Conservation (phyloP, 352 stramenopile species). For the Bremia lactucae region DNA sequence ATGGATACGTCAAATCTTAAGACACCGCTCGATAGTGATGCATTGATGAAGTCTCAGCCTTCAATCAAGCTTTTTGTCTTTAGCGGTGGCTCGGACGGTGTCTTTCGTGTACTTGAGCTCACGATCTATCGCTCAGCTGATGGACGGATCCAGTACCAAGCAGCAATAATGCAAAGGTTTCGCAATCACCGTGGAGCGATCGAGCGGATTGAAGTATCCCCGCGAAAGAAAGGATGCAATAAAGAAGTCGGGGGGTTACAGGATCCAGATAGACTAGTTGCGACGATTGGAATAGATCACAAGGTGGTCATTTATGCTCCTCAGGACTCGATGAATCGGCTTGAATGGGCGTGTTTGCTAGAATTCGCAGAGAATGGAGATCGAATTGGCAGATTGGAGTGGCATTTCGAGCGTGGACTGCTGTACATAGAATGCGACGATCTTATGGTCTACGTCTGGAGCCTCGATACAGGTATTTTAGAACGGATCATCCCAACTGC, state of each 20-base stretch:
- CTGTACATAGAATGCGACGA: conserved; percentile 63
- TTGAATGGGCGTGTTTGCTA: conserved; percentile 54
- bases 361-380: conserved; percentile 58
- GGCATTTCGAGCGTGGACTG: conserved; percentile 48
- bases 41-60: not conserved
- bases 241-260: conserved; percentile 7
- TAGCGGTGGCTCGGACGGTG: conserved; percentile 48
- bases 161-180: conserved; percentile 38
- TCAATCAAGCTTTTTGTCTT: conserved; percentile 61
- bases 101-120: conserved; percentile 47
- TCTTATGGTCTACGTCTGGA: conserved; percentile 75
- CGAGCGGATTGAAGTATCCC: conserved; percentile 53
- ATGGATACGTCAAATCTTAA: too few species aligned
- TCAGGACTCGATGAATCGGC: conserved; percentile 25
- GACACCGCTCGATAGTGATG: not conserved
- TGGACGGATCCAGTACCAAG: conserved; percentile 27
- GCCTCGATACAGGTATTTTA: conserved; percentile 56
- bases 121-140: conserved; percentile 18
- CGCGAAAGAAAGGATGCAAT: conserved; percentile 15
- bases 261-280: conserved; percentile 50
- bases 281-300: conserved; percentile 46
- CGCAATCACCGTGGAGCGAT: conserved; percentile 48
- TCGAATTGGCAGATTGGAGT: conserved; percentile 36
- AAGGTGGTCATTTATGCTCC: conserved; percentile 53
- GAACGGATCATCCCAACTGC: conserved; percentile 48